These are phyloP conservation scores for Ophiostoma sp. DNA, from an alignment of 2,329 filamentous ascomycete genomes.

Conservation along the genomic window DNA sequence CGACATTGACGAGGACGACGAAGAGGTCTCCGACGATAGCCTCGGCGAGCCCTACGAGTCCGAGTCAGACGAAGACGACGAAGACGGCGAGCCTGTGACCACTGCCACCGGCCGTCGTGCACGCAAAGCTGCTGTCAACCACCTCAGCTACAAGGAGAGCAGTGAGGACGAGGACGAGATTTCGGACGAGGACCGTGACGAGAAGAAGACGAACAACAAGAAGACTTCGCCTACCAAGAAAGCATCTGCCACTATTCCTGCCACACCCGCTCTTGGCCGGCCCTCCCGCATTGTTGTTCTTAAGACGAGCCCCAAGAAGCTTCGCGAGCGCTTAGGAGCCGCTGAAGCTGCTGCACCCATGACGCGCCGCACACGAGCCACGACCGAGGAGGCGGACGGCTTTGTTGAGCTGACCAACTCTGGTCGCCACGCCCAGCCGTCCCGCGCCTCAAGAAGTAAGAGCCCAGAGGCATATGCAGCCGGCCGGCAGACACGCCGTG, in stretches of 20 bases:
- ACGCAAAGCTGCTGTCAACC: conserved; percentile 47
- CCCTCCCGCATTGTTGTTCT: conserved; percentile 36
- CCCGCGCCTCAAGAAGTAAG: conserved; percentile 54
- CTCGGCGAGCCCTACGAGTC: conserved; percentile 52
- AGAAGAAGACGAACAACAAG: conserved; percentile 42
- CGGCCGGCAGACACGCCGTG: conserved; percentile 47
- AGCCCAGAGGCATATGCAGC: conserved; percentile 54
- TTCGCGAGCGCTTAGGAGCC: conserved; percentile 23
- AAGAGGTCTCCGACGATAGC: conserved; percentile 56
- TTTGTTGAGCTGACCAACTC: conserved; percentile 61
- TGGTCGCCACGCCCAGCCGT: conserved; percentile 55
- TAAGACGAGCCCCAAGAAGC: conserved; percentile 31
- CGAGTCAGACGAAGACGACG: conserved; percentile 42
- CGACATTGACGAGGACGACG: conserved; percentile 63
- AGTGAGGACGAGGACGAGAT: conserved; percentile 42
- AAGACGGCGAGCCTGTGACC: conserved; percentile 42
- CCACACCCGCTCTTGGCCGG: conserved; percentile 10
- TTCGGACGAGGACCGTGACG: conserved; percentile 42
- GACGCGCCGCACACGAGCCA: conserved; percentile 54
- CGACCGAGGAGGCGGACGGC: conserved; percentile 56
- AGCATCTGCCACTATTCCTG: background rate
- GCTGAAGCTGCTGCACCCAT: conserved; percentile 29
- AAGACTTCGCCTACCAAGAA: conserved; percentile 28
- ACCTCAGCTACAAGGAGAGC: conserved; percentile 50
- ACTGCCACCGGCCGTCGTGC: conserved; percentile 47